Evolutionary conservation across 2,329 filamentous ascomycete genomes (phyloP).

Genomic region (Botrytis fragariae): DNA sequence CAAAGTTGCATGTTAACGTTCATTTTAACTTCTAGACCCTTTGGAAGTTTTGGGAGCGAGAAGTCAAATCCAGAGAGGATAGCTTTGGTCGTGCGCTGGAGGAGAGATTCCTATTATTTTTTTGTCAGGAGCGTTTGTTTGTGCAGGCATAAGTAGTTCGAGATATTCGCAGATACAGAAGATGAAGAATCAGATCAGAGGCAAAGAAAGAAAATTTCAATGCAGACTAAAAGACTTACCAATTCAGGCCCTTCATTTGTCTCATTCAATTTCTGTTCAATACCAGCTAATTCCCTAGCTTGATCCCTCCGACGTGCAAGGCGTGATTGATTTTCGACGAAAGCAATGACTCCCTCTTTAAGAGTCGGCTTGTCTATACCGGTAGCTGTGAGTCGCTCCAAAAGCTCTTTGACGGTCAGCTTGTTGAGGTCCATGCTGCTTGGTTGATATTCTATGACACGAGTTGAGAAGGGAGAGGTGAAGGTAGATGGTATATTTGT

Average conservation of each 20-base stretch:
- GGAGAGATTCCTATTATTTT: not conserved
- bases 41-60: not conserved
- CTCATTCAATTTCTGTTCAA: not conserved
- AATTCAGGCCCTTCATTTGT: not conserved
- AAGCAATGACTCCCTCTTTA: not conserved
- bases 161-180: not conserved
- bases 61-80: not conserved
- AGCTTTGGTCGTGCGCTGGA: not conserved
- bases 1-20: not conserved
- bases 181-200: not conserved
- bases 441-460: not conserved
- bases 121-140: not conserved
- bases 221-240: not conserved
- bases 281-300: not conserved
- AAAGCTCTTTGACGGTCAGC: not conserved
- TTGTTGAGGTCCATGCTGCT: not conserved
- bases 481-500: not conserved
- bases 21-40: not conserved
- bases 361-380: not conserved
- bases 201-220: not conserved
- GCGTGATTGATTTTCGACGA: not conserved
- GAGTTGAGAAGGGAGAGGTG: too few species aligned
- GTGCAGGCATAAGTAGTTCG: too few species aligned
- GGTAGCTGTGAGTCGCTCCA: not conserved
- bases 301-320: not conserved